Conservation (phyloP, 2,329 filamentous ascomycete species). For the Clonostachys rhizophaga region DNA sequence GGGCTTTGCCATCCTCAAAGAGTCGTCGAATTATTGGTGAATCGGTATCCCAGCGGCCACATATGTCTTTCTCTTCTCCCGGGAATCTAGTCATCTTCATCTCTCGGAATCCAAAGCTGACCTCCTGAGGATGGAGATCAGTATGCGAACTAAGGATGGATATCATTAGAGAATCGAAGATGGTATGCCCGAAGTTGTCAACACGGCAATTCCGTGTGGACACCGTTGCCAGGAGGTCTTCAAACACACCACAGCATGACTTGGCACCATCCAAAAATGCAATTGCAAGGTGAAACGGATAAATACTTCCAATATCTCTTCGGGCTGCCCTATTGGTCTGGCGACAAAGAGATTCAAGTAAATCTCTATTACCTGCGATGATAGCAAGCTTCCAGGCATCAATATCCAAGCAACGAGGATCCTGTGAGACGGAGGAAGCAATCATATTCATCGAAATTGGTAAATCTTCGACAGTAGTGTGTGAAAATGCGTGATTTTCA, state of each 20-base stretch:
- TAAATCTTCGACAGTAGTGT: not conserved
- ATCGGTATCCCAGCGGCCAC: not conserved
- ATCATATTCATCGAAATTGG: not conserved
- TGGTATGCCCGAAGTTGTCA: not conserved
- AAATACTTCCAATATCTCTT: not conserved
- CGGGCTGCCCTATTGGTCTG: accelerated
- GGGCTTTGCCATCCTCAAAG: not conserved
- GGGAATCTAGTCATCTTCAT: not conserved
- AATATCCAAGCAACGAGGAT: not conserved
- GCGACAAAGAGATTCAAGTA: not conserved
- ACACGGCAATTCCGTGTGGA: no score
- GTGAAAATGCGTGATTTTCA: not conserved
- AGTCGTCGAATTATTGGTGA: not conserved
- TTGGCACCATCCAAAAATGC: not conserved
- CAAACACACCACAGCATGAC: not conserved
- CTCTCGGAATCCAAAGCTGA: not conserved
- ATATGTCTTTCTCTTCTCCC: not conserved
- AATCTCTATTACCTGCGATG: not conserved
- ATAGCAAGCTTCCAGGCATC: not conserved
- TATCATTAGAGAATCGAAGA: not conserved
- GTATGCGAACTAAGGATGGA: not conserved
- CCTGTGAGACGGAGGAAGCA: not conserved
- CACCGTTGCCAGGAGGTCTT: no score
- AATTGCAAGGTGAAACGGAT: not conserved
- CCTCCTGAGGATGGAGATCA: not conserved